Base-by-base conservation (phyloP, 345 rosid genomes). In the Laguncularia racemosa region DNA sequence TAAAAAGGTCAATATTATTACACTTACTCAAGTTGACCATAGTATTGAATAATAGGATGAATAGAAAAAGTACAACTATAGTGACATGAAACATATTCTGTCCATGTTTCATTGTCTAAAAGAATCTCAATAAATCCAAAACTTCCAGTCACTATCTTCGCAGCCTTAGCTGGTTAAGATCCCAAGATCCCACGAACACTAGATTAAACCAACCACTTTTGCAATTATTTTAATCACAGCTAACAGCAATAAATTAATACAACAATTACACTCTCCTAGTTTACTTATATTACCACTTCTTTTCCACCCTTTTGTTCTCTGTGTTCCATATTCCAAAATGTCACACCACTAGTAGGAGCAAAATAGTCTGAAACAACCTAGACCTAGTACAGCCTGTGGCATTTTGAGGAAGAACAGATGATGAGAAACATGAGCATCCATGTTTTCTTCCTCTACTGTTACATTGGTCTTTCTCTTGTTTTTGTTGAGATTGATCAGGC, bases 91-190 rank as follows among this genome's bases (percentile, higher is more conserved):
- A 82, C 84, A 84, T 84, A 88, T 85, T 80, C 88, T 76, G 74
- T 66, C 88, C 93, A 91, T 91, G 91, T 85, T 78, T 73, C 63
- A 69, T 52, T 91, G 95, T 84, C 92, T 77, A 61, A 66, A 28
- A 65, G 76, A 75, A 71, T 76, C 65, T 67, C 70, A 76, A 69
- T 74, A 80, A 71, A 70, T 81, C 81, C 92, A 85, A 84, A 74
- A 57, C 78, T 72, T 68, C 71, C 87, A 78, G 88, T 74, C 89
- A 78, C 60, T 62, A 57, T 65, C 50, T 61, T 67, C 70, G 55
- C 70, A 72, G 65, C 40, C 76, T 76, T 72, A 80, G 80, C 80
- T 76, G 76, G 64, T 74, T 67, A 58, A 18, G 76, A 78, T 79
- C 88, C 85, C 93, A 72, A 83, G 78, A 78, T 58, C 85, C 78